These are phyloP conservation scores for Wickerhamiella bombiphila DNA, from an alignment of 805 yeast genomes.

Conservation along the genomic window DNA sequence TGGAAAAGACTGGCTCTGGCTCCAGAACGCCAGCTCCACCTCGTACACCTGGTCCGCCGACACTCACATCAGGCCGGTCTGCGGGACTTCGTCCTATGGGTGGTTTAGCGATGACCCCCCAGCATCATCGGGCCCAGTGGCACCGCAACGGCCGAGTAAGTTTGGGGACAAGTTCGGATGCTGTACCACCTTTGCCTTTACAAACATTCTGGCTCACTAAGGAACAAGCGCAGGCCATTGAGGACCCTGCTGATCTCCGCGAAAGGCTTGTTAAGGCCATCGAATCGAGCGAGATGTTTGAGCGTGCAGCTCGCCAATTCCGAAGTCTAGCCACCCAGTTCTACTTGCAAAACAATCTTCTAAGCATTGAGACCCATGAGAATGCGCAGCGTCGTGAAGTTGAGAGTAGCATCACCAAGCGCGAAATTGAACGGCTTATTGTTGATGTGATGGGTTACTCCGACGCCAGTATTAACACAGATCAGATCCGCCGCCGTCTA, in stretches of 20 bases:
- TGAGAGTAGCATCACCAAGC: slow-evolving; percentile 30
- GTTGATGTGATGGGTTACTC: slow-evolving; percentile 25
- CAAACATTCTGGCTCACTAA: slow-evolving; percentile 13
- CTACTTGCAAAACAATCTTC: slow-evolving; percentile 27
- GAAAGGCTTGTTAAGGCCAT: slow-evolving; percentile 12
- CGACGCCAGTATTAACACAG: slow-evolving; percentile 21
- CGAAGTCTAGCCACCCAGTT: slow-evolving; percentile 16
- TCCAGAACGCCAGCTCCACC: not conserved
- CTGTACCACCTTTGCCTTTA: slow-evolving; percentile 16
- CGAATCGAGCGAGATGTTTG: slow-evolving; percentile 15
- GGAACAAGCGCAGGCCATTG: slow-evolving; percentile 11
- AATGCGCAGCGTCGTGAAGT: slow-evolving; percentile 34
- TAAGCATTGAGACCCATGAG: slow-evolving; percentile 31
- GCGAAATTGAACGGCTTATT: slow-evolving; percentile 33
- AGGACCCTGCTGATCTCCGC: slow-evolving; percentile 7
- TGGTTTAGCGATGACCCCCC: not conserved
- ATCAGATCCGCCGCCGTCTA: slow-evolving; percentile 26
- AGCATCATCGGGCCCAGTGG: not conserved
- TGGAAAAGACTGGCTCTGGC: not conserved
- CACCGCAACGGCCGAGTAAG: not conserved
- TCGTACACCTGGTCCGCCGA: not conserved
- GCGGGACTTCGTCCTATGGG: not conserved
- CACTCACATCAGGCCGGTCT: too few relatives aligned
- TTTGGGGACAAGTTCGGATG: not conserved
- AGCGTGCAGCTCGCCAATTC: slow-evolving; percentile 17